Base-by-base conservation (phyloP, 768 basidiomycete species). In the Sporobolomyces phaffii region DNA sequence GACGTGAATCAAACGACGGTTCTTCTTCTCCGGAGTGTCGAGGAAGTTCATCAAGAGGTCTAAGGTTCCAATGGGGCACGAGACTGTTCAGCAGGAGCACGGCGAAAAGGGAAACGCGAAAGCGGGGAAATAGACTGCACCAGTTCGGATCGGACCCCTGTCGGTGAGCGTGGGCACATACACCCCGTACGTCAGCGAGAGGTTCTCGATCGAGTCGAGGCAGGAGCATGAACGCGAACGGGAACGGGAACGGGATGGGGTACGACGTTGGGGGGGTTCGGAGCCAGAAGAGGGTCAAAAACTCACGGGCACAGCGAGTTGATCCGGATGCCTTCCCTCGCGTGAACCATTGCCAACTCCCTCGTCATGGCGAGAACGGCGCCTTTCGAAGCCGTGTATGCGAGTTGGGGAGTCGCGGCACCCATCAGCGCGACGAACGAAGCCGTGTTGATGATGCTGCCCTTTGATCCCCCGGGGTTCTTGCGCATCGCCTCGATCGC, bases 351-450 rank as follows among this genome's bases (percentile, higher is more conserved):
- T 1, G 96, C 96, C 36, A 98, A 82, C 76, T 99, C 96, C 43
- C 96, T 86, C 20, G 91, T 94, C 92, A 99, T 93, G 6, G 96
- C 90, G 50, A 99, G 85, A n/a, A 98, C 96, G 36, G 87, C 96
- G 69, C 96, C 89, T 83, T 98, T 97, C 10, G 91, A 93, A 2
- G 93, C 91, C 53, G 93, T 98, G 92, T 91, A 99, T 60, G 96
- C 96, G n/a, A 99, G 80, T 77, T 99, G 96, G 59, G 96, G 93
- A 3, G 96, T 97, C 14, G 96, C 96, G 60, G 96, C 96, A 41
- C 96, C 96, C 82, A 94, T 80, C 66, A 91, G 79, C 18, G 93
- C 93, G 24, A 99, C 96, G 76, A 99, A 99, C 75, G 90, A 93
- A 5, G 96, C 94, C 14, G 91, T 93, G 79, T 98, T 98, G 80